phyloP scores from a whole-genome alignment of 1,139 yeast genomes.

The Casaregolazyma suthepensis region DNA sequence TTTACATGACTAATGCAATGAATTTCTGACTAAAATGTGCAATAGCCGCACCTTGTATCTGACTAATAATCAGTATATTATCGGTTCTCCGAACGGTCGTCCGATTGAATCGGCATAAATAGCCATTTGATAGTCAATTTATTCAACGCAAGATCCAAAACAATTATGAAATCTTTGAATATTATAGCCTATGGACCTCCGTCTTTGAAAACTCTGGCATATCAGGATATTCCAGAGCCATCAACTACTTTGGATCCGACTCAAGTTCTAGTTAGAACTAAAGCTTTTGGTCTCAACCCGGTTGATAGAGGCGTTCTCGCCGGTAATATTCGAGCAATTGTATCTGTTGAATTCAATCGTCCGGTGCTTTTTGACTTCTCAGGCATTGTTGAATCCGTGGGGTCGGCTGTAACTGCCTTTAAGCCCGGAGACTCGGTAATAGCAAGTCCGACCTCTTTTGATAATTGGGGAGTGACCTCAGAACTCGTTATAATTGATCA shows the following conservation, averaged over 20 bases:
- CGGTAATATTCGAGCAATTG: background rate
- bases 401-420: constrained; percentile 46
- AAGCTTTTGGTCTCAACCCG: constrained; percentile 64
- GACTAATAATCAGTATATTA: no score
- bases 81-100: no score
- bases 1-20: no score
- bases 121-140: background rate
- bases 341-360: constrained; percentile 42
- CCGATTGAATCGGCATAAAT: no score
- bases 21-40: no score
- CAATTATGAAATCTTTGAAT: constrained; percentile 1
- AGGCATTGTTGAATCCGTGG: constrained; percentile 55
- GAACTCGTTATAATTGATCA: background rate
- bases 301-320: constrained; percentile 55
- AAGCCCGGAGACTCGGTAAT: constrained; percentile 48
- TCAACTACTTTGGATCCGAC: constrained; percentile 26
- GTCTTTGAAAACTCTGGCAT: background rate
- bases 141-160: background rate
- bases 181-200: background rate
- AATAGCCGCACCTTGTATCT: no score
- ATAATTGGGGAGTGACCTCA: background rate
- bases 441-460: constrained; percentile 19
- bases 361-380: constrained; percentile 37
- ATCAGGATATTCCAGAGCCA: constrained; percentile 11
- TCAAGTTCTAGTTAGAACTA: constrained; percentile 48